These are phyloP conservation scores for Erigeron canadensis DNA, from an alignment of 129 eudicot species.

Conservation along the genomic window DNA sequence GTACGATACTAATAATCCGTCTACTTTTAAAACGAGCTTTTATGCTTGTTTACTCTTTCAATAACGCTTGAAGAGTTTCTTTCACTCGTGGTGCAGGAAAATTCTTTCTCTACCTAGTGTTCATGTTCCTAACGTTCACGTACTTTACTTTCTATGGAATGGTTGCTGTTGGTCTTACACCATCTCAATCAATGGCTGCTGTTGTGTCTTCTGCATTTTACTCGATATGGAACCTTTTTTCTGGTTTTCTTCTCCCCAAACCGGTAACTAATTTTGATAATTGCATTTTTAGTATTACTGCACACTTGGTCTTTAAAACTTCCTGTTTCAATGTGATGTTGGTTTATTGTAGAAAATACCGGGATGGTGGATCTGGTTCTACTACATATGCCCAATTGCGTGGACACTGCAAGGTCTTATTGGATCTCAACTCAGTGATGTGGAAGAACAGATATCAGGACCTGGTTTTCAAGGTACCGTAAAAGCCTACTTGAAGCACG, in stretches of 20 bases:
- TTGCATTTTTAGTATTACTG: not conserved
- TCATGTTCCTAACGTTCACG: slow-evolving; percentile 82
- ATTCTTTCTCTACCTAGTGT: slow-evolving; percentile 56
- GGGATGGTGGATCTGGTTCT: slow-evolving; percentile 97
- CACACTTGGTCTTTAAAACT: not conserved
- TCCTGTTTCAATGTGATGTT: not conserved
- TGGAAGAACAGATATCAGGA: slow-evolving; percentile 53
- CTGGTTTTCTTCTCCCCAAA: slow-evolving; percentile 85
- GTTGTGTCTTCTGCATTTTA: slow-evolving; percentile 81
- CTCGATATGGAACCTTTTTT: slow-evolving; percentile 88
- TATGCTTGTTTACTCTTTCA: slow-evolving; percentile 4
- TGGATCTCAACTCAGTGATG: slow-evolving; percentile 86
- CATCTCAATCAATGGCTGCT: slow-evolving; percentile 76
- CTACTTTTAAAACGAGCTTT: not conserved
- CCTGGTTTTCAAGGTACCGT: slow-evolving; percentile 65
- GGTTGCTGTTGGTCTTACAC: slow-evolving; percentile 91
- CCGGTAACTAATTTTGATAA: slow-evolving; percentile 43
- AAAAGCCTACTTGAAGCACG: slow-evolving; percentile 49
- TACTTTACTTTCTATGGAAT: slow-evolving; percentile 89
- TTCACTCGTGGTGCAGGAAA: slow-evolving; percentile 49
- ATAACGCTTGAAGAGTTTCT: not conserved
- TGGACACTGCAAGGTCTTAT: slow-evolving; percentile 86
- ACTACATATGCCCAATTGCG: slow-evolving; percentile 78
- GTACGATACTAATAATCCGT: slow-evolving; percentile 31
- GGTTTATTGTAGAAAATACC: slow-evolving; percentile 61